Conservation (phyloP, 768 basidiomycete genomes). For the Xanthoconium stramineum region DNA sequence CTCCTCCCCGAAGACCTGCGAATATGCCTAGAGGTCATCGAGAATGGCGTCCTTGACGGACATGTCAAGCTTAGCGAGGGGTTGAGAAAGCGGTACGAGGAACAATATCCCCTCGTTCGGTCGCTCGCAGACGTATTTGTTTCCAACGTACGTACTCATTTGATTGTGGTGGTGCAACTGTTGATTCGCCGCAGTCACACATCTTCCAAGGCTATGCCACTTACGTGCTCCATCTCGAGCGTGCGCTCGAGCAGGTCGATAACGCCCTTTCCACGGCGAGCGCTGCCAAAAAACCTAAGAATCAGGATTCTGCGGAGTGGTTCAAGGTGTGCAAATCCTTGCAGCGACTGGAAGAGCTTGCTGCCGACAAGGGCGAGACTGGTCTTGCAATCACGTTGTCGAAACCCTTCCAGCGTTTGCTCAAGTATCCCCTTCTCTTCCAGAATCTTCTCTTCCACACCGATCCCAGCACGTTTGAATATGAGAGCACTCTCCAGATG, state of each 20-base stretch:
- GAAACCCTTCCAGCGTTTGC: constrained; percentile 94
- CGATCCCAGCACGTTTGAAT: constrained; percentile 95
- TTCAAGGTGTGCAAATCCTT: constrained; percentile 71
- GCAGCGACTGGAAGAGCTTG: constrained; percentile 74
- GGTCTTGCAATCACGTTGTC: constrained; percentile 93
- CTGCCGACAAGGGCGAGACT: constrained; percentile 86
- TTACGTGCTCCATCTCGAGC: constrained; percentile 92
- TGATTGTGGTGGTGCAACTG: constrained; percentile 3
- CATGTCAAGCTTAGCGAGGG: constrained; percentile 84
- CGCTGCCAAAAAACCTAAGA: constrained; percentile 72
- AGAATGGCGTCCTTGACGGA: constrained; percentile 83
- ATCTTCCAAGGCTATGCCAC: constrained; percentile 92
- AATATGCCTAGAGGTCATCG: constrained; percentile 81
- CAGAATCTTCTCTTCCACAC: constrained; percentile 97
- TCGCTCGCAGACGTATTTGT: constrained; percentile 96
- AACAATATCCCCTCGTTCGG: constrained; percentile 92
- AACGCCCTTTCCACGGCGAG: constrained; percentile 62
- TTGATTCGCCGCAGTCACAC: constrained; percentile 60
- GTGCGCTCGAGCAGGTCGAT: constrained; percentile 85
- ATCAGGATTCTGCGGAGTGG: constrained; percentile 78
- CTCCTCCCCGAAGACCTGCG: constrained; percentile 86
- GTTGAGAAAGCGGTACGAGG: constrained; percentile 86
- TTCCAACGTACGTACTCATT: constrained; percentile 66
- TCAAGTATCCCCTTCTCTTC: constrained; percentile 96
- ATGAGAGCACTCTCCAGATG: constrained; percentile 94